Conservation (phyloP, 345 rosid genomes). For the Punica granatum region DNA sequence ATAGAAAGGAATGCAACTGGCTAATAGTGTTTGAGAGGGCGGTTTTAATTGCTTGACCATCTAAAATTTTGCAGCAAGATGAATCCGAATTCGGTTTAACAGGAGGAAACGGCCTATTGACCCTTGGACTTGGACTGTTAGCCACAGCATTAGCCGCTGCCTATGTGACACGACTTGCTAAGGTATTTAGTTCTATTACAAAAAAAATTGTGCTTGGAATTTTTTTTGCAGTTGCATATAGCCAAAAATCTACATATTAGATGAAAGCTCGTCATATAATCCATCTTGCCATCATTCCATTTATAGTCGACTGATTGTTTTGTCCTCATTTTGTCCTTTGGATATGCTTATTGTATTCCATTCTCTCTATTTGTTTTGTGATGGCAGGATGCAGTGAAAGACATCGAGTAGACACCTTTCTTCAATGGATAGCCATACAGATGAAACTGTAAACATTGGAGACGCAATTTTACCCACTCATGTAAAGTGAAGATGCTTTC, state of each 20-base stretch:
- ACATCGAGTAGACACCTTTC: slow-evolving; percentile 6
- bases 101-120: slow-evolving; percentile 71
- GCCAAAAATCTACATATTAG: neutral
- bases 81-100: slow-evolving; percentile 49
- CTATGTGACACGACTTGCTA: slow-evolving; percentile 81
- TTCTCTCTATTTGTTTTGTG: no score
- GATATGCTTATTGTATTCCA: neutral
- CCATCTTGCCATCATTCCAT: neutral
- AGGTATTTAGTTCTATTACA: slow-evolving; percentile 35
- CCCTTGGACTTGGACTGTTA: slow-evolving; percentile 78
- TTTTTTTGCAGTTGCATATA: neutral
- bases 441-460: neutral
- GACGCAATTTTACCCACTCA: neutral
- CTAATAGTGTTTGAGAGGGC: neutral
- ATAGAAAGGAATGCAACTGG: neutral
- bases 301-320: neutral
- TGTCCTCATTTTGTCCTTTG: neutral
- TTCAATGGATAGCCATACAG: neutral
- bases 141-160: slow-evolving; percentile 82
- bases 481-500: neutral
- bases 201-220: neutral
- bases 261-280: neutral
- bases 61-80: slow-evolving; percentile 59
- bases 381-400: slow-evolving; percentile 11
- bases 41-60: neutral